Base-by-base conservation (phyloP, 2,329 filamentous ascomycete species). In the Pseudocercospora ulei region DNA sequence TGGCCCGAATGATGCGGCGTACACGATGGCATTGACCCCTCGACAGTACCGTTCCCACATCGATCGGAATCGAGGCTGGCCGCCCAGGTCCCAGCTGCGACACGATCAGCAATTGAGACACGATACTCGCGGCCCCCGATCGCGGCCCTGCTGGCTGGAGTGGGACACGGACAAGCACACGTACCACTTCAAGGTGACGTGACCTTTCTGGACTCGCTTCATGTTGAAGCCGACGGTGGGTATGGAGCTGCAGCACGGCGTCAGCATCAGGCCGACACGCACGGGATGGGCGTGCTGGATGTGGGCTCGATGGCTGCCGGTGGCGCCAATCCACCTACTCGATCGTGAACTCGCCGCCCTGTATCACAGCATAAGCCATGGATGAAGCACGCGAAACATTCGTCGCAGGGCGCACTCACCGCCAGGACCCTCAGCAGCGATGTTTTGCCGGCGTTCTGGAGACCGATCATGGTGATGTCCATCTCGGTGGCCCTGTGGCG, bases 21-120 rank as follows among this genome's bases (percentile, higher is more conserved):
- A 80, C 74, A 98, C 83, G 54, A 98, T 95, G 53, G 88, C 88
- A 66, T 93, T 94, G 53, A 96, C 90, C 36, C 86, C 90, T 49
- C 87, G 84, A 66, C 90, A 96, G 64, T 98, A 98, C 58, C 90
- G 75, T 70, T 98, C 90, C 90, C 90, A 98, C 90, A 98, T 98
- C 53, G 84, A 83, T 58, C 90, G 82, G 68, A 96, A 98, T 51
- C 88, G 77, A 54, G 90, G 88, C 66, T 98, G 90, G 38, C 90
- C 90, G 54, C 90, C 90, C 49, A 98, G 77, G 68, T 98, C 90
- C 90, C 90, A 98, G 66, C 76, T 79, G 53, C 25, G 42, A 49
- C 46, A 51, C 46, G 41, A 22, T 60, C 56, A 61, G 52, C 30
- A 19, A 13, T 35, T 39, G 46, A 26, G 9, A 18, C 36, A 22